Conservation (phyloP, 345 rosid genomes). For the Lepidium aucheri region DNA sequence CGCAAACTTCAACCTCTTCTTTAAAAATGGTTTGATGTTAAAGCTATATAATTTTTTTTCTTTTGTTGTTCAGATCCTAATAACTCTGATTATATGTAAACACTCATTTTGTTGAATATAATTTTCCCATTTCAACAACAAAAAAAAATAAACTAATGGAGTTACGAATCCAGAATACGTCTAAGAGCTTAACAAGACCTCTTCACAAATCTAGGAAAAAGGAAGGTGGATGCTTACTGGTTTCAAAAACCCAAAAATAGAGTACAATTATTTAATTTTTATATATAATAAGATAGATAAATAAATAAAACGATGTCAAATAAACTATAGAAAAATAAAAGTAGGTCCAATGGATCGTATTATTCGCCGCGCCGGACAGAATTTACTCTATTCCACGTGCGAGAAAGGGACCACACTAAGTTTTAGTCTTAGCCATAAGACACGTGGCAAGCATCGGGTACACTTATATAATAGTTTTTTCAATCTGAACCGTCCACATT, state of each 20-base stretch:
- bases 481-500: constrained; percentile 10
- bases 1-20: too few species aligned
- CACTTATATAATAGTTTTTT: neutral
- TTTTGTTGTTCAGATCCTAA: too few species aligned
- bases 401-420: constrained; percentile 11
- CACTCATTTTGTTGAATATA: too few species aligned
- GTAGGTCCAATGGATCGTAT: constrained; percentile 8
- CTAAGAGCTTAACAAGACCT: neutral
- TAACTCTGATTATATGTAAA: too few species aligned
- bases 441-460: constrained; percentile 9
- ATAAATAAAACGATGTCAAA: neutral
- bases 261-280: neutral
- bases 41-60: too few species aligned
- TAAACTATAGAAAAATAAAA: neutral
- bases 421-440: neutral
- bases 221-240: neutral
- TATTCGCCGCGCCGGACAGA: constrained; percentile 17
- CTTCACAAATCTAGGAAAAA: constrained; percentile 13
- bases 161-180: neutral
- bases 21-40: too few species aligned
- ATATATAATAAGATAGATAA: too few species aligned
- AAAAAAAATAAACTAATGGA: neutral
- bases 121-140: too few species aligned
- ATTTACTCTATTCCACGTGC: constrained; percentile 22
- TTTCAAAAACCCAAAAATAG: constrained; percentile 5